phyloP scores from a whole-genome alignment of 257 asterid species.

The Primulina huaijiensis region DNA sequence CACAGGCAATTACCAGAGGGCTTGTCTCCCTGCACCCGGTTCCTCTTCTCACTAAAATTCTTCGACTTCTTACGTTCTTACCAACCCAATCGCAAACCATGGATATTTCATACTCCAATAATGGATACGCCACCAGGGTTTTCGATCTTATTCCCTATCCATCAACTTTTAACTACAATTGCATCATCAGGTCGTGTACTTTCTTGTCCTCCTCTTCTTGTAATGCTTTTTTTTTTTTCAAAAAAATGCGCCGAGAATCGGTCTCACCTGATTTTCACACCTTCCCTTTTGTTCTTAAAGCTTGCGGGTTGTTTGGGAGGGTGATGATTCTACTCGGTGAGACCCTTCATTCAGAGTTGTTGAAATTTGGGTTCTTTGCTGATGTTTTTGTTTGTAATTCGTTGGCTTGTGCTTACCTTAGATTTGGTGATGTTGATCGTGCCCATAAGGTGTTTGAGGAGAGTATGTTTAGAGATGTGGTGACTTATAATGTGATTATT shows the following conservation, averaged over 20 bases:
- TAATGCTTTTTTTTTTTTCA: slow-evolving; percentile 37
- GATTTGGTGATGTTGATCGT: slow-evolving; percentile 31
- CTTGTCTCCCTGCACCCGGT: slow-evolving; percentile 43
- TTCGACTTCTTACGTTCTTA: slow-evolving; percentile 47
- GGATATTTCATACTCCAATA: slow-evolving; percentile 5
- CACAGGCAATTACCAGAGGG: slow-evolving; percentile 60
- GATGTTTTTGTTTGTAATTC: slow-evolving; percentile 60
- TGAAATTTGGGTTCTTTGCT: slow-evolving; percentile 54
- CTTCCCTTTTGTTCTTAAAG: slow-evolving; percentile 63
- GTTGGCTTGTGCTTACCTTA: slow-evolving; percentile 43
- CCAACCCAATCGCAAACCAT: slow-evolving; percentile 24
- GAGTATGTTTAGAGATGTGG: slow-evolving; percentile 49
- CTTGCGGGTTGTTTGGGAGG: slow-evolving; percentile 42
- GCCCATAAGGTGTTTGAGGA: slow-evolving; percentile 58
- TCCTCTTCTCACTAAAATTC: slow-evolving; percentile 55
- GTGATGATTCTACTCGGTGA: slow-evolving; percentile 30
- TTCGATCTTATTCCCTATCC: slow-evolving; percentile 59
- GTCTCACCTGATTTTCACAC: slow-evolving; percentile 63
- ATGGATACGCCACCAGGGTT: slow-evolving; percentile 41
- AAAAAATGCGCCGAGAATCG: slow-evolving; percentile 50
- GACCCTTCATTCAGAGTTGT: slow-evolving; percentile 47
- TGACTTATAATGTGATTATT: slow-evolving; percentile 65
- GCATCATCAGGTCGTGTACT: slow-evolving; percentile 59
- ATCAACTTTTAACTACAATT: slow-evolving; percentile 59
- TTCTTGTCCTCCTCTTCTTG: slow-evolving; percentile 43